phyloP scores from a whole-genome alignment of 345 rosid genomes.

The Geranium rotundifolium region DNA sequence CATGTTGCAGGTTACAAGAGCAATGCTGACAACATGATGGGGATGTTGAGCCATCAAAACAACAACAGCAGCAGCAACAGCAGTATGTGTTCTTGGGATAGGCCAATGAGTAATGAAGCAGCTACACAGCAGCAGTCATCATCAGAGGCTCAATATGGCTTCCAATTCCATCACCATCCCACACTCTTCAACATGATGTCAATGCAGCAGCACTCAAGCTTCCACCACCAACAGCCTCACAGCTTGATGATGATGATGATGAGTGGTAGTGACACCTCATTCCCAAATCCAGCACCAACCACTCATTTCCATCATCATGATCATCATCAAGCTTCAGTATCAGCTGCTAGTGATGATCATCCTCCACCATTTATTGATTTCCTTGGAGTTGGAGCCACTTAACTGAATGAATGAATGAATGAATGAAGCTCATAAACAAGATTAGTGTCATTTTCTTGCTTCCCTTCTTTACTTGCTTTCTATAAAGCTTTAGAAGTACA shows the following conservation, averaged over 20 bases:
- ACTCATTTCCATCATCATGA: slow-evolving; percentile 12
- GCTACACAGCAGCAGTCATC: not conserved
- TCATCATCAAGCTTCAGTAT: slow-evolving; percentile 8
- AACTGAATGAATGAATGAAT: slow-evolving; percentile 7
- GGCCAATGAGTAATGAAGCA: slow-evolving; percentile 8
- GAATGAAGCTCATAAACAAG: too few species aligned
- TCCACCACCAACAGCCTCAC: slow-evolving; percentile 7
- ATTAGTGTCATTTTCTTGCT: not conserved
- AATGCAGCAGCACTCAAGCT: slow-evolving; percentile 27
- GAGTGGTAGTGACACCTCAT: not conserved
- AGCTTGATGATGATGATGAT: slow-evolving; percentile 4
- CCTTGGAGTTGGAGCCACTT: slow-evolving; percentile 71
- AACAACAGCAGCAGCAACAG: too few species aligned
- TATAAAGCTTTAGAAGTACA: too few species aligned
- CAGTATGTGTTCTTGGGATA: slow-evolving; percentile 21
- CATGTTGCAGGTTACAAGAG: slow-evolving; percentile 26
- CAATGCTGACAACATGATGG: slow-evolving; percentile 22
- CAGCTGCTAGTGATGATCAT: slow-evolving; percentile 7
- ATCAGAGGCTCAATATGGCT: not conserved
- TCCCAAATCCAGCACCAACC: slow-evolving; percentile 12
- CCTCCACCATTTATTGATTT: slow-evolving; percentile 55
- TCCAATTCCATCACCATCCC: slow-evolving; percentile 8
- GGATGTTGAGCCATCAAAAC: slow-evolving; percentile 15
- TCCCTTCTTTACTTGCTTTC: not conserved
- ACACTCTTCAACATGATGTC: slow-evolving; percentile 13